These are phyloP conservation scores for Favolaschia claudopus DNA, from an alignment of 768 basidiomycete genomes.

Conservation along the genomic window DNA sequence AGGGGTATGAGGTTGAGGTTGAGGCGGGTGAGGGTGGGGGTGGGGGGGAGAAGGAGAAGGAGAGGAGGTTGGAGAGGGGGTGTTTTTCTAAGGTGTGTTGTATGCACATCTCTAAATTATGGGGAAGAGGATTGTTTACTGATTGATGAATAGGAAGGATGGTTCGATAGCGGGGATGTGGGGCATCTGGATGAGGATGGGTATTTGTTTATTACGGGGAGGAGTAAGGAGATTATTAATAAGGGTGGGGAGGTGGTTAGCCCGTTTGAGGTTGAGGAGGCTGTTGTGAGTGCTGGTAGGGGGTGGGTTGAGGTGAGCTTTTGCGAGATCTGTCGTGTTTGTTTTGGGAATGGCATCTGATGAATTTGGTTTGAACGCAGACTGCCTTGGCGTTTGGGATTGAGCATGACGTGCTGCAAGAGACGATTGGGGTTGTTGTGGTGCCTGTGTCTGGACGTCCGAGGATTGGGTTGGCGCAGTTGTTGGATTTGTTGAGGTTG, in stretches of 20 bases:
- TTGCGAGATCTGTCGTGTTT: background rate
- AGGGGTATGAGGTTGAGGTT: constrained; percentile 55
- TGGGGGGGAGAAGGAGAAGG: too few relatives aligned
- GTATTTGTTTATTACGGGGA: constrained; percentile 59
- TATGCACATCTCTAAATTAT: too few relatives aligned
- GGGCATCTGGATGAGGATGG: constrained; percentile 57
- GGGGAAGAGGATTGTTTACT: too few relatives aligned
- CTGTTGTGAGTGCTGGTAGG: constrained; percentile 50
- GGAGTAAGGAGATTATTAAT: constrained; percentile 65
- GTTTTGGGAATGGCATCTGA: background rate
- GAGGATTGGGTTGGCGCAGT: constrained; percentile 45
- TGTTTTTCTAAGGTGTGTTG: too few relatives aligned
- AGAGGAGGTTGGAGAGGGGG: too few relatives aligned
- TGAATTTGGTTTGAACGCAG: constrained; percentile 24
- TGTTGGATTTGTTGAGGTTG: constrained; percentile 50
- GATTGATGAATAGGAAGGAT: constrained; percentile 55
- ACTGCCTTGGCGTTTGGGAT: constrained; percentile 50
- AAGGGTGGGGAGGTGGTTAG: constrained; percentile 67
- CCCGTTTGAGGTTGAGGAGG: constrained; percentile 66
- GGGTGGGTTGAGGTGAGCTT: constrained; percentile 45
- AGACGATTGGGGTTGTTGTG: constrained; percentile 52
- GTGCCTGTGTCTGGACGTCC: constrained; percentile 42
- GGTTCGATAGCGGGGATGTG: constrained; percentile 59
- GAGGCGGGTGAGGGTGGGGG: too few relatives aligned
- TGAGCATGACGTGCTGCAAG: constrained; percentile 54